Evolutionary conservation across 202 grass and related monocot species (phyloP).

Genomic region (Sporobolus alterniflorus): DNA sequence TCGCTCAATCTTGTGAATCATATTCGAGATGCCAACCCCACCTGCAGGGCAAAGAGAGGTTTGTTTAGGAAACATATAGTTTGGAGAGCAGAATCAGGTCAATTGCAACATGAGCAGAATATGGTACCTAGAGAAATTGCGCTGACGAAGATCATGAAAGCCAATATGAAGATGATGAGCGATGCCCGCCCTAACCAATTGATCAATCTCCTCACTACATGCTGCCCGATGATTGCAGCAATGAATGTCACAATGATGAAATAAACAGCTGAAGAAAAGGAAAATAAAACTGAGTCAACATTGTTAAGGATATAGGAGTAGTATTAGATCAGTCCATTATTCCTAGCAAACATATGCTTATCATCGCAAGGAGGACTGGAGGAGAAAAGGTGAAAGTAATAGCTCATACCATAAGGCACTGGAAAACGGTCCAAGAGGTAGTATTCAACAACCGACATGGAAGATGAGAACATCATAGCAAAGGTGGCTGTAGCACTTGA

Average conservation of each 20-base stretch:
- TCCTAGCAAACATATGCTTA: slow-evolving; percentile 20
- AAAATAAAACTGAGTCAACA: slow-evolving; percentile 11
- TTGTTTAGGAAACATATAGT: neutral
- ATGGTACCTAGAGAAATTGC: slow-evolving; percentile 73
- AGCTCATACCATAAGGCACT: slow-evolving; percentile 73
- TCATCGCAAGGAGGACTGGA: neutral
- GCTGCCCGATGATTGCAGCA: slow-evolving; percentile 80
- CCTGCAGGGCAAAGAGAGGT: slow-evolving; percentile 43
- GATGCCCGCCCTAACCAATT: slow-evolving; percentile 86
- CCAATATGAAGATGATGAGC: slow-evolving; percentile 93
- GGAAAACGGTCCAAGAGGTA: slow-evolving; percentile 86
- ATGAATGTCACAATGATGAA: slow-evolving; percentile 60
- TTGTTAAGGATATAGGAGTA: too few species aligned
- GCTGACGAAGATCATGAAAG: slow-evolving; percentile 88
- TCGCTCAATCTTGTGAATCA: slow-evolving; percentile 61
- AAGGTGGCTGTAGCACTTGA: slow-evolving; percentile 94
- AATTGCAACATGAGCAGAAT: neutral
- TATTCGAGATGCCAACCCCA: slow-evolving; percentile 82
- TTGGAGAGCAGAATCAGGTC: neutral
- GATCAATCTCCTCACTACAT: slow-evolving; percentile 77
- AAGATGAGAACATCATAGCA: slow-evolving; percentile 92
- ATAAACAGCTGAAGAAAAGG: slow-evolving; percentile 58
- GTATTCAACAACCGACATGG: slow-evolving; percentile 82
- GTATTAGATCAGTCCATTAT: too few species aligned
- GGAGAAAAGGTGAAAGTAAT: neutral